Base-by-base conservation (phyloP, 257 asterid species). In the Catharanthus roseus region DNA sequence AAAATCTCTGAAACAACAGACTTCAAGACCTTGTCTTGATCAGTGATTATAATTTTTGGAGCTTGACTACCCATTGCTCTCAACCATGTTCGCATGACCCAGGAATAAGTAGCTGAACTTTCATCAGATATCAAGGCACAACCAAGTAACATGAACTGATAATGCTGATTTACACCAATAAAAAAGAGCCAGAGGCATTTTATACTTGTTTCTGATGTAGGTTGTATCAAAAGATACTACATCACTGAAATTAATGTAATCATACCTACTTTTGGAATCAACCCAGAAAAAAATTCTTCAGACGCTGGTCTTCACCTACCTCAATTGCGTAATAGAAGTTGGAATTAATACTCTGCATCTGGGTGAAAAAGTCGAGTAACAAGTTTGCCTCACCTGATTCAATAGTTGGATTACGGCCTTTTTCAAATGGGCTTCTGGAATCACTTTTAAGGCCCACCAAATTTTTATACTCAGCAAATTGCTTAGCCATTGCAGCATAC, bases 401-500 rank as follows among this genome's bases (percentile, higher is more conserved):
- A 80, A 91, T 51, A 28, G 96, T 77, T 72, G 78, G 77, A 81
- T 78, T 86, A 77, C 90, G 87, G 65, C 79, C 82, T 85, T 88
- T 91, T 69, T 93, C 99, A 78, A 82, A 85, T 54, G 87, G 89
- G 78, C 87, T 77, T 75, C 82, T 85, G 29, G 90, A 58, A 77
- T 91, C 96, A 42, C 82, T 86, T 68, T 82, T 91, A 65, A 86
- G 91, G 64, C 96, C 91, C 57, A 91, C 91, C 31, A 90, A 89
- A 82, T 82, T 89, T 79, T 91, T 93, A 78, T 93, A 93, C 71
- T 93, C 97, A 56, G 96, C 95, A 87, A 93, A 93, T 83, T 89
- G 96, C 71, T 84, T 81, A 62, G 97, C 99, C 96, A 91, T 91
- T 61, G 91, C 90, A 69, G 97, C 97, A 78, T 89, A 93, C 99